phyloP scores from a whole-genome alignment of 108 stramenopile species.

The Pinguiococcus pyrenoidosus region DNA sequence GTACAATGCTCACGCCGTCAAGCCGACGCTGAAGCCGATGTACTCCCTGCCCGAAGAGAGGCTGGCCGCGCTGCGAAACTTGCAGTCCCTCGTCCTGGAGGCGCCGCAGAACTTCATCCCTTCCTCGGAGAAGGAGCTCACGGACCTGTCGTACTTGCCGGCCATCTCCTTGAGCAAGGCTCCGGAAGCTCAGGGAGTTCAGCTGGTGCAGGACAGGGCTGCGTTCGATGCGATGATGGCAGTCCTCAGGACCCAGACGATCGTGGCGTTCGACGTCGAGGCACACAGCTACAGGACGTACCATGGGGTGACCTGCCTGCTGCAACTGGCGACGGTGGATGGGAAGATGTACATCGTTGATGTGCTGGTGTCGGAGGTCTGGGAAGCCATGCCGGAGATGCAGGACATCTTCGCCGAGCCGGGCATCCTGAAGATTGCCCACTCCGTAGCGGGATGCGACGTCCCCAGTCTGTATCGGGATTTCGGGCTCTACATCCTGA shows the following conservation, averaged over 20 bases:
- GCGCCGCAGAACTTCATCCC: too few species aligned
- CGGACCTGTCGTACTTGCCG: too few species aligned
- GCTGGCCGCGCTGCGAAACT: too few species aligned
- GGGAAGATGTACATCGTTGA: slow-evolving; percentile 11
- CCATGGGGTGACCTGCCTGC: slow-evolving; percentile 21
- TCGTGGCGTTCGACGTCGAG: slow-evolving; percentile 20
- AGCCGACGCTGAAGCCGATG: too few species aligned
- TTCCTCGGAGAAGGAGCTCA: too few species aligned
- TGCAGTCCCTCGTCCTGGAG: too few species aligned
- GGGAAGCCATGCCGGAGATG: slow-evolving; percentile 21
- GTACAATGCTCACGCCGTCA: too few species aligned
- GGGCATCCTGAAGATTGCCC: slow-evolving; percentile 15
- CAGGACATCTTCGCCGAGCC: slow-evolving; percentile 11
- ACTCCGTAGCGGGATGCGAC: slow-evolving; percentile 19
- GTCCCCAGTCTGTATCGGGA: slow-evolving; percentile 18
- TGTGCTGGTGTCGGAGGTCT: slow-evolving; percentile 16
- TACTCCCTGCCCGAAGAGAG: too few species aligned
- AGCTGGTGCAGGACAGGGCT: slow-evolving; percentile 1
- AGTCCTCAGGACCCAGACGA: background rate
- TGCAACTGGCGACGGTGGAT: slow-evolving; percentile 20
- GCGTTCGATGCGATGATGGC: slow-evolving; percentile 1
- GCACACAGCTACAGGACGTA: slow-evolving; percentile 19
- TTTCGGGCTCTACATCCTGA: slow-evolving; percentile 8
- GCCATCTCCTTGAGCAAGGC: too few species aligned
- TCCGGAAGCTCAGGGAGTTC: background rate